phyloP scores from a whole-genome alignment of 352 stramenopile genomes.

The Pythium apleroticum region DNA sequence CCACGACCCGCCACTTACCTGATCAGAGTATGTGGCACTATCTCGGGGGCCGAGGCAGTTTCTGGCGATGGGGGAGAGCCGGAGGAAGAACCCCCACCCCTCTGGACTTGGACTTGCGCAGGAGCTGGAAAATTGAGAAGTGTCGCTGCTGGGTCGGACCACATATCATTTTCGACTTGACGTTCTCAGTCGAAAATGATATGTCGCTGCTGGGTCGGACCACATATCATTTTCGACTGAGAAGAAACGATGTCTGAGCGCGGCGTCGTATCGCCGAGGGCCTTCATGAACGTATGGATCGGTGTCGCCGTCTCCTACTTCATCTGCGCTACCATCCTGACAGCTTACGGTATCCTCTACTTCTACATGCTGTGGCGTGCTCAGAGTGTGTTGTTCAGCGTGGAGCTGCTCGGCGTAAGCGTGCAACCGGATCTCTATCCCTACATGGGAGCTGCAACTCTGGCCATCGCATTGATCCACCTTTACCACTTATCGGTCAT shows the following conservation, averaged over 20 bases:
- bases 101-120: no score
- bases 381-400: constrained; percentile 4
- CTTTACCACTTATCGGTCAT: background rate
- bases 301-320: constrained; percentile 6
- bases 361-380: constrained; percentile 13
- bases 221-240: no score
- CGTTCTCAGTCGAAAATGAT: no score
- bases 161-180: no score
- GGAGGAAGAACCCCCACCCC: no score
- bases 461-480: background rate
- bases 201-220: no score
- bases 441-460: background rate
- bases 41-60: no score
- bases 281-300: constrained; percentile 10
- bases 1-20: no score
- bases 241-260: background rate
- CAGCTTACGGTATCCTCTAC: constrained; percentile 2
- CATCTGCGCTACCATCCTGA: constrained; percentile 11
- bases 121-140: no score
- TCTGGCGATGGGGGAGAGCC: no score
- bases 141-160: no score
- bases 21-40: no score
- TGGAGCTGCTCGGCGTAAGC: constrained; percentile 10
- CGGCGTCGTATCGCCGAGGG: background rate
- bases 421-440: background rate